phyloP scores from a whole-genome alignment of 1,284 basidiomycete genomes.

The Bjerkandera adusta region DNA sequence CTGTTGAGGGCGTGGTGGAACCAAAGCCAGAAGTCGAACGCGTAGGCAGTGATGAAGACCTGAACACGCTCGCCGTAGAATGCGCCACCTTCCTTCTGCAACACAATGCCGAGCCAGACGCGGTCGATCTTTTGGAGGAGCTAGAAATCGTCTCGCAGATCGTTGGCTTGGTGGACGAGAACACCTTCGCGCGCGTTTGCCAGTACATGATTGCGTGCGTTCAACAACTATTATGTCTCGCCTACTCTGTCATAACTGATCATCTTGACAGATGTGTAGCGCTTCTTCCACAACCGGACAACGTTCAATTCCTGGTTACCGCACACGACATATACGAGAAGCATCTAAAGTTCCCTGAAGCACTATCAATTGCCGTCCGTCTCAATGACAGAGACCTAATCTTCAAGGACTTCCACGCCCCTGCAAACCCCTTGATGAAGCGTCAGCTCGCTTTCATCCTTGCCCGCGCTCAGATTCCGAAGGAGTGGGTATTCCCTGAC shows the following conservation, averaged over 20 bases:
- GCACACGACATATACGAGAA: conserved; percentile 91
- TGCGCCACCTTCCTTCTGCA: conserved; percentile 90
- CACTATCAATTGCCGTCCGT: conserved; percentile 85
- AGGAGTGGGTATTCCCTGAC: conserved; percentile 79
- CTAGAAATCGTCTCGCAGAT: conserved; percentile 89
- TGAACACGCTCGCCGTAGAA: conserved; percentile 78
- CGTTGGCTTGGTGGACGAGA: conserved; percentile 76
- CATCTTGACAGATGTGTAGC: conserved; percentile 71
- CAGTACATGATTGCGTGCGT: conserved; percentile 94
- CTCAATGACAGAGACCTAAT: conserved; percentile 84
- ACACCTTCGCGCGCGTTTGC: conserved; percentile 93
- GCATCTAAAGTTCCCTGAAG: conserved; percentile 89
- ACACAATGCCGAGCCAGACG: conserved; percentile 98
- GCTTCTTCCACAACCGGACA: conserved; percentile 92
- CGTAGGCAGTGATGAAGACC: conserved; percentile 65
- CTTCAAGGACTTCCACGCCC: conserved; percentile 82
- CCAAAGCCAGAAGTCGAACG: conserved; percentile 21
- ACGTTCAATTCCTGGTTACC: conserved; percentile 86
- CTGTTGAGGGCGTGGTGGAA: conserved; percentile 25
- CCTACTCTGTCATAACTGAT: conserved; percentile 13
- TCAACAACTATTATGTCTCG: not conserved
- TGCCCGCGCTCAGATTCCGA: conserved; percentile 88
- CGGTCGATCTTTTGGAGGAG: conserved; percentile 94
- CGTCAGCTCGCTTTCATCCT: conserved; percentile 94
- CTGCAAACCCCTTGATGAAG: conserved; percentile 91